These are phyloP conservation scores for Thecaphora frezii DNA, from an alignment of 1,284 basidiomycete genomes.

Conservation along the genomic window DNA sequence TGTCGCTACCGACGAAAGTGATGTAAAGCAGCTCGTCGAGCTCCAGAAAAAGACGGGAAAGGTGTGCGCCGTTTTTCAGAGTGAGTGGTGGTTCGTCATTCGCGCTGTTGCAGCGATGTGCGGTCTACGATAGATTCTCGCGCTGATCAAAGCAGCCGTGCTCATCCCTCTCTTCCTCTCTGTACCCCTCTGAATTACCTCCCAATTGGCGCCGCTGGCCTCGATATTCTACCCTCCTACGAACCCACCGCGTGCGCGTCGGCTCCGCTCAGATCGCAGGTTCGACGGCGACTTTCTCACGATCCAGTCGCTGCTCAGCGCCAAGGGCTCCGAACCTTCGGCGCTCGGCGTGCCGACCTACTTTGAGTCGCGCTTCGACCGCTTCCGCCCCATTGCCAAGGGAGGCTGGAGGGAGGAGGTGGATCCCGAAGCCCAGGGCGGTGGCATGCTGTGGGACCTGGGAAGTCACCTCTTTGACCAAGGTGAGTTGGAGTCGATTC, in stretches of 20 bases:
- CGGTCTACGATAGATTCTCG: no score
- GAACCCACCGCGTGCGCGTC: no score
- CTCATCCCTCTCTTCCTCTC: neutral
- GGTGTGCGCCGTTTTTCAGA: slow-evolving; percentile 55
- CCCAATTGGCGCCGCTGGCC: no score
- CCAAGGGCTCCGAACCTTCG: slow-evolving; percentile 35
- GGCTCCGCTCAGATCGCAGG: slow-evolving; percentile 35
- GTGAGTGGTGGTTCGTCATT: no score
- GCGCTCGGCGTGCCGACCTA: slow-evolving; percentile 49
- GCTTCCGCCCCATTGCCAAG: slow-evolving; percentile 52
- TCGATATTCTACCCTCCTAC: no score
- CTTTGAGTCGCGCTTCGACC: slow-evolving; percentile 54
- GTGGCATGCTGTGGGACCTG: slow-evolving; percentile 56
- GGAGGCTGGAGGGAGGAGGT: slow-evolving; percentile 56
- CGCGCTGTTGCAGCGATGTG: no score
- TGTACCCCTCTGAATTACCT: neutral
- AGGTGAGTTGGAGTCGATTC: slow-evolving; percentile 9
- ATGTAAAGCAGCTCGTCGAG: slow-evolving; percentile 39
- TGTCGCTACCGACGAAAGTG: slow-evolving; percentile 30
- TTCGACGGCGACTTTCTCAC: slow-evolving; percentile 57
- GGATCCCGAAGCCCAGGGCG: slow-evolving; percentile 45
- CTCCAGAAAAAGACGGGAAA: slow-evolving; percentile 38
- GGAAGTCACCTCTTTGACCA: slow-evolving; percentile 56
- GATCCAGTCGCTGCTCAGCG: slow-evolving; percentile 39
- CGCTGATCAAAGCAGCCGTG: no score